Percentiles rank a stretch among this genome's conserved stretches.
phyloP scores from a whole-genome alignment of 169 alveolate species.

The Perkinsus chesapeaki region DNA sequence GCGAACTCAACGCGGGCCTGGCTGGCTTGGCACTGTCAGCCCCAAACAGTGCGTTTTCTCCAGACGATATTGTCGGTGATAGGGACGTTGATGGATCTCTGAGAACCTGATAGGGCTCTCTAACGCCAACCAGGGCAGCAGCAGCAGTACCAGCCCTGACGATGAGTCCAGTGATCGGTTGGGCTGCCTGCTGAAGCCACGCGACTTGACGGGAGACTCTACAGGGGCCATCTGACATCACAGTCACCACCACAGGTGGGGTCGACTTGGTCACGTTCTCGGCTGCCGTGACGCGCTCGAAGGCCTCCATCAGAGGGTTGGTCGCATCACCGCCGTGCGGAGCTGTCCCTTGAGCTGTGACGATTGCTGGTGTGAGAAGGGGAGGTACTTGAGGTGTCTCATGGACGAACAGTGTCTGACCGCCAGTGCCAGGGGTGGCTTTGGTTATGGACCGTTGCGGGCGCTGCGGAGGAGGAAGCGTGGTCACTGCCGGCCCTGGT shows the following conservation, averaged over 20 bases:
- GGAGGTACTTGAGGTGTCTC: not conserved
- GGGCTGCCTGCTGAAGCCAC: not conserved
- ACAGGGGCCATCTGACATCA: not conserved
- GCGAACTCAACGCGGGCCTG: not conserved
- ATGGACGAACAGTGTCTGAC: not conserved
- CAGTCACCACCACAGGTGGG: not conserved
- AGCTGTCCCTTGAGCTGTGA: not conserved
- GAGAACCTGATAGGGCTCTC: not conserved
- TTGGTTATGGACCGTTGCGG: not conserved
- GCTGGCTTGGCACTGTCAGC: not conserved
- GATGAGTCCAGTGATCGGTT: not conserved
- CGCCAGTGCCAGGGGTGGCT: not conserved
- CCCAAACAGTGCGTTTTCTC: not conserved
- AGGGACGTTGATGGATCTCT: not conserved
- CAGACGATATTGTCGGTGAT: not conserved
- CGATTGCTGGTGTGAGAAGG: not conserved
- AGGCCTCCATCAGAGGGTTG: not conserved
- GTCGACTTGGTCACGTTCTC: not conserved
- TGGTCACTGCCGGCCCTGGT: not conserved
- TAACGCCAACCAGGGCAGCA: not conserved
- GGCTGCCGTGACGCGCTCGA: constrained; percentile 1
- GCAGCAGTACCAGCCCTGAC: not conserved
- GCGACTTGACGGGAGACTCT: not conserved
- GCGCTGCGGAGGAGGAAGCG: not conserved
- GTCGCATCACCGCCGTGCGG: not conserved